Conservation (phyloP, 768 basidiomycete species). For the Tricholoma bakamatsutake region DNA sequence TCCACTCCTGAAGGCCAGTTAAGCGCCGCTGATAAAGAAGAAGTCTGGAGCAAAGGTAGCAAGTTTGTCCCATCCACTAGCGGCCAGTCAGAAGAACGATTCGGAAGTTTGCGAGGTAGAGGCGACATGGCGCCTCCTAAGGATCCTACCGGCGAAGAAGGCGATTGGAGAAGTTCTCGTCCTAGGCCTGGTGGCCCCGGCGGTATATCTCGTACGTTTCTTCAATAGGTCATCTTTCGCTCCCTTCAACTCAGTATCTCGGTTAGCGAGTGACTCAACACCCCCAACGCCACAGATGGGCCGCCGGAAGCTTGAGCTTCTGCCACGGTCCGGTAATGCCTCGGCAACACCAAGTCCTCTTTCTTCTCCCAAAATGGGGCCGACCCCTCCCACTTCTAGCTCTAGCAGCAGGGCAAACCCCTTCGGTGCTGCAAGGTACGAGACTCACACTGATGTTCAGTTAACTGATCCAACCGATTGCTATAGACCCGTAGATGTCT, state of each 20-base stretch:
- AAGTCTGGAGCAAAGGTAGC: conserved; percentile 69
- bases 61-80: conserved; percentile 59
- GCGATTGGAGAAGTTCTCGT: conserved; percentile 62
- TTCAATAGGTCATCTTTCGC: background rate
- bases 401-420: conserved; percentile 54
- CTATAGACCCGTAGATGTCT: conserved; percentile 79
- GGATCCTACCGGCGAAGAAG: conserved; percentile 47
- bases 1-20: conserved; percentile 35
- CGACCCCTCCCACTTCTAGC: conserved; percentile 28
- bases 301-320: conserved; percentile 78
- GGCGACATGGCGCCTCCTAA: conserved; percentile 51
- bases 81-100: conserved; percentile 30
- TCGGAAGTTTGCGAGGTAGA: conserved; percentile 44
- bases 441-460: conserved; percentile 2
- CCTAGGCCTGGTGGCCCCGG: conserved; percentile 31
- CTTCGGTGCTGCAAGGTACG: conserved; percentile 82
- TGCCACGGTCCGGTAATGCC: conserved; percentile 67
- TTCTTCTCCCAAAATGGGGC: conserved; percentile 69
- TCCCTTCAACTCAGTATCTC: background rate
- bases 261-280: conserved; percentile 59
- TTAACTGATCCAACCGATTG: conserved; percentile 2
- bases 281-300: conserved; percentile 78
- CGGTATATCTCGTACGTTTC: conserved; percentile 58
- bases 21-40: conserved; percentile 69
- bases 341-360: conserved; percentile 72